Base-by-base conservation (phyloP, 2,329 filamentous ascomycete species). In the Ophiostoma novo-ulmi region DNA sequence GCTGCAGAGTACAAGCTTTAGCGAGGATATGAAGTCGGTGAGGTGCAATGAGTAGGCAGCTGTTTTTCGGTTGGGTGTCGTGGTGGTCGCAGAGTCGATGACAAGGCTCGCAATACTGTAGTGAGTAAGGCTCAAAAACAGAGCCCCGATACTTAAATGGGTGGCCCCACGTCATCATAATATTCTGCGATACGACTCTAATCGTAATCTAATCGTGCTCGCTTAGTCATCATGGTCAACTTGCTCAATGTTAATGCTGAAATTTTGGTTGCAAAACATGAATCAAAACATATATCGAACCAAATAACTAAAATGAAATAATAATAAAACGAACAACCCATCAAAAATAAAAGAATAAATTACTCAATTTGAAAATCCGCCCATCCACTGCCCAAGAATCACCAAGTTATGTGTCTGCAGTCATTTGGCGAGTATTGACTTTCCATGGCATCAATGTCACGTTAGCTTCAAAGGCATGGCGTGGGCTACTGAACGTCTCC, bases 121-220 rank as follows among this genome's bases (percentile, higher is more conserved):
- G 13, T n/a, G 44, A 67, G 61, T n/a, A 17, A 35, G 36, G 39
- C 20, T 61, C 22, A 31, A 64, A 52, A 39, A 65, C 3, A 39
- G n/a, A 39, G 20, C 10, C 20, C 8, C 52, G 11, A 26, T 26
- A 22, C 22, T 3, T 22, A 22, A 26, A 5, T 58, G n/a, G n/a
- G 6, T 61, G 41, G 41, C 61, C 14, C 68, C 35, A 7, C 39
- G 39, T 39, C 36, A 63, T 63, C 10, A 63, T 7, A 44, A 31
- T 67, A 67, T 48, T 35, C n/a, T 22, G n/a, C 36, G 63, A 65
- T n/a, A 39, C 39, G 36, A 10, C 17, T 22, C 36, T 41, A 39
- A 26, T 41, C 36, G 63, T 22, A 39, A 14, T 39, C 52, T 58
- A 13, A 58, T 58, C 26, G 31, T 1, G 20, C 81, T 84, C 8